Percentiles rank a stretch among this genome's conserved stretches.
Conservation (phyloP, 179 eudicot species). For the Carnegiea gigantea region DNA sequence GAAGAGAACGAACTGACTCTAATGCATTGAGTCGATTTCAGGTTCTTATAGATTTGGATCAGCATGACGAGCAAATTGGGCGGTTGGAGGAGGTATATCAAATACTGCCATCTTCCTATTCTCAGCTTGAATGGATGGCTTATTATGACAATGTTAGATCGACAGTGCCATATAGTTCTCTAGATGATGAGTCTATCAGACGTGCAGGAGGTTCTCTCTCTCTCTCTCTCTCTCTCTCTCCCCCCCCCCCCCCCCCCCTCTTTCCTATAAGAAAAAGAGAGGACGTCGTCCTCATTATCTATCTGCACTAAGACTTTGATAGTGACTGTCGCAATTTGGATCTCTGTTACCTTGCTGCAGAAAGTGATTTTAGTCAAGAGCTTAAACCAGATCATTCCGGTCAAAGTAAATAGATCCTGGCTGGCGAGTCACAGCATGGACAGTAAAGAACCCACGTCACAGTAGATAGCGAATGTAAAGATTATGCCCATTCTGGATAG, state of each 20-base stretch:
- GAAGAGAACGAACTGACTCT: background rate
- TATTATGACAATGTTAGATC: constrained; percentile 15
- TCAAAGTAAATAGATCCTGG: constrained; percentile 11
- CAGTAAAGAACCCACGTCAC: constrained; percentile 16
- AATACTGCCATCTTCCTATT: constrained; percentile 53
- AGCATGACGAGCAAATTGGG: constrained; percentile 59
- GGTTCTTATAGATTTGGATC: constrained; percentile 86
- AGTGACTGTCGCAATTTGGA: background rate
- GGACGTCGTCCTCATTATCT: background rate
- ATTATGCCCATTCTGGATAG: constrained; percentile 7
- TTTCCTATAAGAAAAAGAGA: background rate
- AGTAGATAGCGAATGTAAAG: constrained; percentile 6
- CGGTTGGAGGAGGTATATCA: constrained; percentile 51
- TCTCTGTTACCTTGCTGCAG: constrained; percentile 22
- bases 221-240: background rate
- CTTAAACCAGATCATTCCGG: constrained; percentile 12
- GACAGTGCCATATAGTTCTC: constrained; percentile 20
- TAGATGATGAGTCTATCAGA: constrained; percentile 28
- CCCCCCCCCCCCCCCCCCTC: background rate
- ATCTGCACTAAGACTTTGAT: background rate
- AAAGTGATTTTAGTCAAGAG: constrained; percentile 37
- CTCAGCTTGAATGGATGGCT: constrained; percentile 50
- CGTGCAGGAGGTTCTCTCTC: constrained; percentile 31
- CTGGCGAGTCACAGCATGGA: constrained; percentile 11
- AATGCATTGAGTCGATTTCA: constrained; percentile 27